phyloP scores from a whole-genome alignment of 805 yeast species.

The Candida tibetensis region DNA sequence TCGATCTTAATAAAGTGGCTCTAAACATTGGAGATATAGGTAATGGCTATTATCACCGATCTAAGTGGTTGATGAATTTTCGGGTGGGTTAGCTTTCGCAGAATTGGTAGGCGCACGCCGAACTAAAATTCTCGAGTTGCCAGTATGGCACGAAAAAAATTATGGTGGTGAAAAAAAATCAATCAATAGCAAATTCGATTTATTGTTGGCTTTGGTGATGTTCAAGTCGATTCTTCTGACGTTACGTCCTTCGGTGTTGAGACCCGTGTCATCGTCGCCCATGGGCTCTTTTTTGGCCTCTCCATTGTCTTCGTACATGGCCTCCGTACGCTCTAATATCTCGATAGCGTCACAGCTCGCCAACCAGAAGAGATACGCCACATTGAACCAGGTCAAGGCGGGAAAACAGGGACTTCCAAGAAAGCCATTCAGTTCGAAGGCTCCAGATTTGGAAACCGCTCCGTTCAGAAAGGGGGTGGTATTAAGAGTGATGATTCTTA shows the following conservation, averaged over 20 bases:
- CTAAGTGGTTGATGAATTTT: constrained; percentile 3
- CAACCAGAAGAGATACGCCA: constrained; percentile 54
- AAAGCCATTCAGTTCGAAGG: constrained; percentile 50
- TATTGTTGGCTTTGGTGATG: no score
- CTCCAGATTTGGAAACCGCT: constrained; percentile 80
- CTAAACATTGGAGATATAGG: constrained; percentile 28
- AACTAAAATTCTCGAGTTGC: neutral
- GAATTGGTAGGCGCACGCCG: neutral
- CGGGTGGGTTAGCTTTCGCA: no score
- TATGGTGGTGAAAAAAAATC: no score
- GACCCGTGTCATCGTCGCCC: neutral
- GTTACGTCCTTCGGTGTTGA: no score
- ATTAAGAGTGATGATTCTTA: constrained; percentile 86
- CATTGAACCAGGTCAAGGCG: constrained; percentile 72
- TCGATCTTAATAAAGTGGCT: constrained; percentile 24
- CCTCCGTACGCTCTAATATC: no score
- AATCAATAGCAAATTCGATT: no score
- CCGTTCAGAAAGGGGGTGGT: constrained; percentile 95
- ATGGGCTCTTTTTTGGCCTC: no score
- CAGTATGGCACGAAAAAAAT: neutral
- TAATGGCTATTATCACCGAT: neutral
- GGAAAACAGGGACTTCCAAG: constrained; percentile 53
- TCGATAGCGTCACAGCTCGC: constrained; percentile 9
- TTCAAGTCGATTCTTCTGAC: no score
- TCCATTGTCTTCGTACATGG: constrained; percentile 1